Conservation (phyloP, 805 yeast species). For the Candida maesae region DNA sequence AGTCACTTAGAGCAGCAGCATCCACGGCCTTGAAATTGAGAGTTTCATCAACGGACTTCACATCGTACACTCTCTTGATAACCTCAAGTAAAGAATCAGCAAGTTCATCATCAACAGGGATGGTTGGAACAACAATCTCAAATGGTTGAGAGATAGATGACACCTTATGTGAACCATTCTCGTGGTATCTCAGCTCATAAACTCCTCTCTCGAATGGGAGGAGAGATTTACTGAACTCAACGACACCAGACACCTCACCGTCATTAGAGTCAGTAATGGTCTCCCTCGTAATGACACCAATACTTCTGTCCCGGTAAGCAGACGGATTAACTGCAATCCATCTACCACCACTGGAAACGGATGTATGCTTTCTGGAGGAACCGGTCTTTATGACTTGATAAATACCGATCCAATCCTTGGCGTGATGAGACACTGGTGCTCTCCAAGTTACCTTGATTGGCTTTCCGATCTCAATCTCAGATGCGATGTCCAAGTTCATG, state of each 20-base stretch:
- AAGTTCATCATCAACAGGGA: slow-evolving; percentile 32
- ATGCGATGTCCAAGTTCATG: slow-evolving; percentile 15
- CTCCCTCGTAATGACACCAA: slow-evolving; percentile 12
- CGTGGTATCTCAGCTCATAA: slow-evolving; percentile 72
- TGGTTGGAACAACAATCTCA: slow-evolving; percentile 44
- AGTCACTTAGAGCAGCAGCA: slow-evolving; percentile 26
- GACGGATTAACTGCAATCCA: slow-evolving; percentile 49
- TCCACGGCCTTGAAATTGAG: slow-evolving; percentile 24
- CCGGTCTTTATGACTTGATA: slow-evolving; percentile 62
- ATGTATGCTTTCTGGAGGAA: slow-evolving; percentile 50
- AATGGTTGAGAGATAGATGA: slow-evolving; percentile 61
- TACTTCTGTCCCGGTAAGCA: slow-evolving; percentile 30
- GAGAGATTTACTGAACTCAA: slow-evolving; percentile 44
- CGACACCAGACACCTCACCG: slow-evolving; percentile 38
- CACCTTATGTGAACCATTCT: slow-evolving; percentile 66
- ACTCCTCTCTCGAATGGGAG: slow-evolving; percentile 65
- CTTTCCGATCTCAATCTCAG: slow-evolving; percentile 40
- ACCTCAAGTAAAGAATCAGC: slow-evolving; percentile 29
- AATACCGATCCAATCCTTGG: slow-evolving; percentile 73
- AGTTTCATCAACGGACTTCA: slow-evolving; percentile 20
- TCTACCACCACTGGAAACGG: slow-evolving; percentile 59
- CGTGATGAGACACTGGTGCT: slow-evolving; percentile 45
- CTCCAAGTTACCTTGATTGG: slow-evolving; percentile 54
- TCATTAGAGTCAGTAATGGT: slow-evolving; percentile 10
- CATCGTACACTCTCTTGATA: slow-evolving; percentile 18